These are phyloP conservation scores for Tuber brumale DNA, from an alignment of 495 filamentous ascomycete species.

Conservation along the genomic window DNA sequence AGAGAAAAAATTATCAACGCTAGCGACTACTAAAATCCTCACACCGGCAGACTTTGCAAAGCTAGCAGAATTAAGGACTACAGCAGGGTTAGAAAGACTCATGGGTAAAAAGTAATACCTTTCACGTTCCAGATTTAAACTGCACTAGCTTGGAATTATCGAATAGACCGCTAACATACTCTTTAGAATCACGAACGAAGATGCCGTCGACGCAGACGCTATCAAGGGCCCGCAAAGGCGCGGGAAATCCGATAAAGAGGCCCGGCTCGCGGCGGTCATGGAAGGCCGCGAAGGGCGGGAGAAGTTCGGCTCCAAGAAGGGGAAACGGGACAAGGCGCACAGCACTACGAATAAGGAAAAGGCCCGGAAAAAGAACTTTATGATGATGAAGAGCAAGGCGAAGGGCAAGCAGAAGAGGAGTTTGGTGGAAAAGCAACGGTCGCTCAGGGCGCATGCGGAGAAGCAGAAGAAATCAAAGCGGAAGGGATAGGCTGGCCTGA, in stretches of 20 bases:
- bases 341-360: constrained; percentile 98
- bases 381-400: constrained; percentile 96
- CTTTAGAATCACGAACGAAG: constrained; percentile 46
- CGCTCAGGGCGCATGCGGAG: constrained; percentile 74
- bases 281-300: constrained; percentile 40
- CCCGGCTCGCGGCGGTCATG: constrained; percentile 35
- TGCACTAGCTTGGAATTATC: not conserved
- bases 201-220: constrained; percentile 57
- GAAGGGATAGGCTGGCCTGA: constrained; percentile 43
- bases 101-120: constrained; percentile 43
- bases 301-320: constrained; percentile 53
- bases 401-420: constrained; percentile 87
- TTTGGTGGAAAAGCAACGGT: constrained; percentile 70
- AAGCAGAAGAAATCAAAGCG: constrained; percentile 76
- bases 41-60: constrained; percentile 58
- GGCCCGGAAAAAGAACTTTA: constrained; percentile 88
- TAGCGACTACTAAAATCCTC: constrained; percentile 40
- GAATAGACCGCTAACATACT: not conserved
- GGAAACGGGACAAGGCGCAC: constrained; percentile 81
- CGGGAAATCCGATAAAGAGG: constrained; percentile 39
- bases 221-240: constrained; percentile 48
- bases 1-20: constrained; percentile 32
- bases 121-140: not conserved
- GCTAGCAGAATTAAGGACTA: constrained; percentile 72
- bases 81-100: constrained; percentile 61